Evolutionary conservation across 306 rosid species (phyloP).

Genomic region (Malus sieversii): DNA sequence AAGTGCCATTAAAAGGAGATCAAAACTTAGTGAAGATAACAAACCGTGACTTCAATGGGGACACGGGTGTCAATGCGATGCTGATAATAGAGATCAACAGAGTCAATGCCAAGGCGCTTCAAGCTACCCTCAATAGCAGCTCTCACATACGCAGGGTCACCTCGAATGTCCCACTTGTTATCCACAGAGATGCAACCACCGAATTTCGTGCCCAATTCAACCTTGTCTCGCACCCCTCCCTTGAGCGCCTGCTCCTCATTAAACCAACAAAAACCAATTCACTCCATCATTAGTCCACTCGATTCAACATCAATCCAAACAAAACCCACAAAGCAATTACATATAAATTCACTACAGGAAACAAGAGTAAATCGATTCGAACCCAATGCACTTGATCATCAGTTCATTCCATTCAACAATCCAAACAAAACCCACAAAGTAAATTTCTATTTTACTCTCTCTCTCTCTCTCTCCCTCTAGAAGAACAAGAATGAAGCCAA

Average conservation of each 20-base stretch:
- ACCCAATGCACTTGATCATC: background rate
- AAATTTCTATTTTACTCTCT: background rate
- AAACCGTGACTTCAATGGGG: conserved; percentile 73
- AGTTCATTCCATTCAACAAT: background rate
- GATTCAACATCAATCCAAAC: background rate
- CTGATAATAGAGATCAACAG: conserved; percentile 69
- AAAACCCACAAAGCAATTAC: background rate
- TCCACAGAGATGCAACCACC: conserved; percentile 18
- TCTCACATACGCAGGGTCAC: conserved; percentile 61
- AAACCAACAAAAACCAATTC: background rate
- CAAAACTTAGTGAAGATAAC: background rate
- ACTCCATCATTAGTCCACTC: background rate
- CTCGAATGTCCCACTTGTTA: conserved; percentile 3
- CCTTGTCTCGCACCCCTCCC: conserved; percentile 33
- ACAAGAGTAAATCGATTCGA: background rate
- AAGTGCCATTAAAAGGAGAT: background rate
- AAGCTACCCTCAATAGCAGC: conserved; percentile 62
- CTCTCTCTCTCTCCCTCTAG: background rate
- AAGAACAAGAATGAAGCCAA: background rate
- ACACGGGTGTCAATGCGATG: conserved; percentile 55
- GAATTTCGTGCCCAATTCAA: conserved; percentile 61
- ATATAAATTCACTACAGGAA: background rate
- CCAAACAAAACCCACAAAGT: background rate
- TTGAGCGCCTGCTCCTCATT: conserved; percentile 24
- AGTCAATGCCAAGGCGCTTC: conserved; percentile 46